phyloP scores from a whole-genome alignment of 2,329 filamentous ascomycete genomes.

The Lojkania enalia region DNA sequence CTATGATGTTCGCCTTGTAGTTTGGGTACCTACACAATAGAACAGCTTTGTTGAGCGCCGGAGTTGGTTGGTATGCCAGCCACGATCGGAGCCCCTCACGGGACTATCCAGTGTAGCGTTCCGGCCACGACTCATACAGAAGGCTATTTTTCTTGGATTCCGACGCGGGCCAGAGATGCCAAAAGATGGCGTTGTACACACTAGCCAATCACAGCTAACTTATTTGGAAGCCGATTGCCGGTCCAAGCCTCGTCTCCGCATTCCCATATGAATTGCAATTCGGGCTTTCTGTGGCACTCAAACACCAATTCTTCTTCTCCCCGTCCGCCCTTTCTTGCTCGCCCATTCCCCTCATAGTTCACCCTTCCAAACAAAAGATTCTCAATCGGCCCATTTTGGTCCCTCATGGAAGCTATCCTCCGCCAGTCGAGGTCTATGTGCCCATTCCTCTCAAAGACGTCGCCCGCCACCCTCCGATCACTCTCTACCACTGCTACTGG shows the following conservation, averaged over 20 bases:
- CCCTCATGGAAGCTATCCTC: conserved; percentile 85
- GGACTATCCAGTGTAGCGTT: no score
- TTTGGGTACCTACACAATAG: no score
- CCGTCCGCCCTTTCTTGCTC: not conserved
- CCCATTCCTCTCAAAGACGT: conserved; percentile 94
- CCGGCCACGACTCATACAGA: not conserved
- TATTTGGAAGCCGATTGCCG: not conserved
- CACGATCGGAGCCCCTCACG: not conserved
- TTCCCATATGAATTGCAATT: not conserved
- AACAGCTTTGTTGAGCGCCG: not conserved
- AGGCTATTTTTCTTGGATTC: no score
- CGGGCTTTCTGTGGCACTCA: no score
- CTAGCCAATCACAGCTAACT: not conserved
- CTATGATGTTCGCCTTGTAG: no score
- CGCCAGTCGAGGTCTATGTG: conserved; percentile 96
- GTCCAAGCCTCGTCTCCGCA: not conserved
- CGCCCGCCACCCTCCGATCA: conserved; percentile 85
- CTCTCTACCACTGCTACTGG: conserved; percentile 74
- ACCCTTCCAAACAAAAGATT: conserved; percentile 1
- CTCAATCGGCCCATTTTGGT: conserved; percentile 11
- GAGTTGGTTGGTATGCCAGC: not conserved
- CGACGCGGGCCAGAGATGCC: no score
- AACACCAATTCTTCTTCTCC: not conserved
- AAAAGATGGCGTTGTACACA: not conserved
- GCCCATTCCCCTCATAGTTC: not conserved